Evolutionary conservation across 129 eudicot genomes (phyloP).

Genomic region (Flaveria sonorensis): DNA sequence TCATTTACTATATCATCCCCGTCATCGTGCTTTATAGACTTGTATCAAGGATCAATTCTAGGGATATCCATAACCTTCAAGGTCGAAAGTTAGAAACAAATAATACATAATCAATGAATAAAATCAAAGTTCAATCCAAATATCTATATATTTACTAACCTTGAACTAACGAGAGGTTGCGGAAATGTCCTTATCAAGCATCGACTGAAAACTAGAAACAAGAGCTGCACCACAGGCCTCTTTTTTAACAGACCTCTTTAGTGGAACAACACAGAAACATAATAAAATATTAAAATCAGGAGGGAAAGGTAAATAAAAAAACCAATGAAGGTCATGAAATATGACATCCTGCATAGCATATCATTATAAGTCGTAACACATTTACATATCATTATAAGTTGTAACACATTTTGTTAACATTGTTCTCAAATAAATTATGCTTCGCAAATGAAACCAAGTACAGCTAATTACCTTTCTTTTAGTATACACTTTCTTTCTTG

Average conservation of each 20-base stretch:
- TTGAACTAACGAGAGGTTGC: background rate
- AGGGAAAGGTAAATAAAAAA: too few species aligned
- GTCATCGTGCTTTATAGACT: too few species aligned
- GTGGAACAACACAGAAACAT: conserved; percentile 64
- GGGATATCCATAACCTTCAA: too few species aligned
- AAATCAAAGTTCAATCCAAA: too few species aligned
- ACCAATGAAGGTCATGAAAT: background rate
- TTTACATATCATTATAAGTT: conserved; percentile 6
- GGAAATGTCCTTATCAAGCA: conserved; percentile 75
- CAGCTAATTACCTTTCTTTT: too few species aligned
- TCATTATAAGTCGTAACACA: too few species aligned
- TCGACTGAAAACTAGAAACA: conserved; percentile 64
- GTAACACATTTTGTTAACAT: conserved; percentile 18
- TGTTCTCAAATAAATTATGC: background rate
- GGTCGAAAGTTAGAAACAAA: background rate
- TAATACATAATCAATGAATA: too few species aligned
- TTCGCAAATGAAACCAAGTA: too few species aligned
- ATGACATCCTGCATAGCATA: conserved; percentile 23
- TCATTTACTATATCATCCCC: too few species aligned
- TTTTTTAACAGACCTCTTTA: conserved; percentile 73
- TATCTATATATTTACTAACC: too few species aligned
- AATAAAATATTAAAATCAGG: background rate
- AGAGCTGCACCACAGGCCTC: conserved; percentile 78
- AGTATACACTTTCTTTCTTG: too few species aligned
- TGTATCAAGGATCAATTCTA: too few species aligned